Evolutionary conservation across 345 rosid genomes (phyloP).

Genomic region (Sapria himalayana): DNA sequence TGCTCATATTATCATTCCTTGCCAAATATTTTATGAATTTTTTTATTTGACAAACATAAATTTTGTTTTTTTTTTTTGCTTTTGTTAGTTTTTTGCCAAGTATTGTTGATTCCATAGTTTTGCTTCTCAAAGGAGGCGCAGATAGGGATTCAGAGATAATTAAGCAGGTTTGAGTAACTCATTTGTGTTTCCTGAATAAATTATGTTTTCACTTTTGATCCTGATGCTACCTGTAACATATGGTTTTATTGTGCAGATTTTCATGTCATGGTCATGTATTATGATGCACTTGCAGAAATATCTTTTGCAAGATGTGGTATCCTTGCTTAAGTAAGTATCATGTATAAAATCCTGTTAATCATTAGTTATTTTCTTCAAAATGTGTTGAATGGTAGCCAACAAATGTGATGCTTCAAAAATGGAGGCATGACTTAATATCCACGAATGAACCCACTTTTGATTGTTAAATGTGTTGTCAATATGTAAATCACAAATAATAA

Average conservation of each 20-base stretch:
- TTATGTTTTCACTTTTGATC: background rate
- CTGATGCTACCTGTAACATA: conserved; percentile 1
- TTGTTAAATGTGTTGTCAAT: too few species aligned
- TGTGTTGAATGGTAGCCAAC: too few species aligned
- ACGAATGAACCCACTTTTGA: too few species aligned
- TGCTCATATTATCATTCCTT: too few species aligned
- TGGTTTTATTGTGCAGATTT: conserved; percentile 32
- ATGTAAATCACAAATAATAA: too few species aligned
- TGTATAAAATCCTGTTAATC: too few species aligned
- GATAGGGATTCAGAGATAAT: conserved; percentile 74
- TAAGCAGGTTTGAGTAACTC: conserved; percentile 42
- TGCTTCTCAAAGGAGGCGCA: conserved; percentile 58
- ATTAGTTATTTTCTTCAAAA: too few species aligned
- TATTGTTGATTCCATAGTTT: conserved; percentile 30
- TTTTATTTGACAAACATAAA: too few species aligned
- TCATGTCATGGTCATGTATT: conserved; percentile 49
- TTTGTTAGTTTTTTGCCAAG: conserved; percentile 44
- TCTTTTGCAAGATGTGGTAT: conserved; percentile 25
- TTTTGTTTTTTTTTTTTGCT: conserved; percentile 7
- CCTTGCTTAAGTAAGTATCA: conserved; percentile 44
- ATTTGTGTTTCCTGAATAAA: background rate
- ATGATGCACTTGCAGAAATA: conserved; percentile 51
- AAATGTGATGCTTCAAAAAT: too few species aligned
- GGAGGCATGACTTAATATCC: too few species aligned
- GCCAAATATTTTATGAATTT: too few species aligned